Evolutionary conservation across 306 rosid species (phyloP).

Genomic region (Vachellia pachyceras): DNA sequence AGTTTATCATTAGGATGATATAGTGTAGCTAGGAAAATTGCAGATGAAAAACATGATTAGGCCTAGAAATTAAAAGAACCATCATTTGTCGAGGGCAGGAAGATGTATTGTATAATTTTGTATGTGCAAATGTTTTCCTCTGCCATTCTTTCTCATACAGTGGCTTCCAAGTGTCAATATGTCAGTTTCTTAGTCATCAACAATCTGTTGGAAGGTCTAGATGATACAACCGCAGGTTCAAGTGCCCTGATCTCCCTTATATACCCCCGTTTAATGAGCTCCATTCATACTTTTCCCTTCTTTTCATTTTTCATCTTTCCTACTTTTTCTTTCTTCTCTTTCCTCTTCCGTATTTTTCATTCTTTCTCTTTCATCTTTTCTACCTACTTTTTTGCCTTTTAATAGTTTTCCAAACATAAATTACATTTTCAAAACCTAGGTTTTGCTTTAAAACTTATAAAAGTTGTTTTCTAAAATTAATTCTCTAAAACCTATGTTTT

Average conservation of each 20-base stretch:
- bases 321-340: slow-evolving; percentile 77
- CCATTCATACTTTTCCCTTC: background rate
- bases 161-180: slow-evolving; percentile 1
- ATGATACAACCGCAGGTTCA: background rate
- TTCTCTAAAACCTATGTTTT: too few relatives aligned
- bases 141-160: slow-evolving; percentile 32
- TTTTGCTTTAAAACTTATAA: slow-evolving; percentile 70
- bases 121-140: slow-evolving; percentile 29
- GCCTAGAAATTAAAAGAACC: slow-evolving; percentile 28
- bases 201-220: background rate
- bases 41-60: slow-evolving; percentile 40
- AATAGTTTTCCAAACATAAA: too few relatives aligned
- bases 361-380: too few relatives aligned
- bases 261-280: background rate
- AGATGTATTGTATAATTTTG: slow-evolving; percentile 38
- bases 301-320: too few relatives aligned
- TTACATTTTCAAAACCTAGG: too few relatives aligned
- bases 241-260: background rate
- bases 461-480: background rate
- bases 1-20: slow-evolving; percentile 49
- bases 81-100: slow-evolving; percentile 36
- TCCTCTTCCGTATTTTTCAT: too few relatives aligned
- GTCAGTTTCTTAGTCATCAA: background rate
- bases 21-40: slow-evolving; percentile 38
- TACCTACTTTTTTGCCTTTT: too few relatives aligned